phyloP scores from a whole-genome alignment of 305 asterid genomes.

The Solanum aculeatissimum region DNA sequence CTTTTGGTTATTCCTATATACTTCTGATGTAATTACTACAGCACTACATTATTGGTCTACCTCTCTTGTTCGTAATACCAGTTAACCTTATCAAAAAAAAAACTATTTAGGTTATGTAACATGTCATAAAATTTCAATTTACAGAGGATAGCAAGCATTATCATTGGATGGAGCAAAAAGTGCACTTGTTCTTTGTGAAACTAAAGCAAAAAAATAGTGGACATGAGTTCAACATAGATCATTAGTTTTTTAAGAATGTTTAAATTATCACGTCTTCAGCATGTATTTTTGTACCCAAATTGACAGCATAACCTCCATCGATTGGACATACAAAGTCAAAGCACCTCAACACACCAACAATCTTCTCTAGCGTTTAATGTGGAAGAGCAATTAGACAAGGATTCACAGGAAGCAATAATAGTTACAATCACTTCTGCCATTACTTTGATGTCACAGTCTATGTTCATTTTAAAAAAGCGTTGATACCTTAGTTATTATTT shows the following conservation, averaged over 20 bases:
- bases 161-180: background rate
- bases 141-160: background rate
- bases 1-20: too few relatives aligned
- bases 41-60: too few relatives aligned
- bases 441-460: background rate
- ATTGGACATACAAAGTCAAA: background rate
- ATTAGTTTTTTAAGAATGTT: background rate
- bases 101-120: background rate
- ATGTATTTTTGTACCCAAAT: background rate
- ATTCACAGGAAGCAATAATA: background rate
- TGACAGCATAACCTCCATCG: background rate
- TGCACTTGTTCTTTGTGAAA: background rate
- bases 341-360: background rate
- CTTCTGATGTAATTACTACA: too few relatives aligned
- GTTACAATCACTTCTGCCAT: background rate
- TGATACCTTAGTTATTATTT: background rate
- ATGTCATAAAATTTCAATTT: background rate
- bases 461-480: background rate
- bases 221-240: background rate
- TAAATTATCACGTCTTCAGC: background rate
- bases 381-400: background rate
- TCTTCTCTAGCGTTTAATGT: background rate
- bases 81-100: too few relatives aligned
- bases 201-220: background rate
- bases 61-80: too few relatives aligned